Conservation (phyloP, 768 basidiomycete genomes). For the Leccinum subgranulosum region DNA sequence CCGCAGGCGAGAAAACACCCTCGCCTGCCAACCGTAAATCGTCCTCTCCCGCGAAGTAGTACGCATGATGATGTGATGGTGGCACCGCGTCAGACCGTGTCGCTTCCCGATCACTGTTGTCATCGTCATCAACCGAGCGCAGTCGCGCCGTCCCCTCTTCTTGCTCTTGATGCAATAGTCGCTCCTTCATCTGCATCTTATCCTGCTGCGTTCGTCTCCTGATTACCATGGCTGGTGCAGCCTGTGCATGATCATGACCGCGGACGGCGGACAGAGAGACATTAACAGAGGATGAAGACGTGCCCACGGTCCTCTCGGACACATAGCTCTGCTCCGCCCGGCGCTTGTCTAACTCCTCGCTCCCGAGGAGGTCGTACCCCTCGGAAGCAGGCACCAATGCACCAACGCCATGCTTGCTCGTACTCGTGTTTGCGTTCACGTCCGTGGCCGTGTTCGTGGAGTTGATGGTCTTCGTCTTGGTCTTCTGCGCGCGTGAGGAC, state of each 20-base stretch:
- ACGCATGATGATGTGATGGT: conserved; percentile 30
- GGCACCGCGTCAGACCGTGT: conserved; percentile 20
- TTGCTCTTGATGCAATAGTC: not conserved
- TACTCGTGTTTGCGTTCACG: not conserved
- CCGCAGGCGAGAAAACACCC: conserved; percentile 69
- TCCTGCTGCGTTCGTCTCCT: not conserved
- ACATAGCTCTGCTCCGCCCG: not conserved
- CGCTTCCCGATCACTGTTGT: not conserved
- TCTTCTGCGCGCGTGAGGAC: not conserved
- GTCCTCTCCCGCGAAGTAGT: conserved; percentile 52
- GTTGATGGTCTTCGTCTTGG: not conserved
- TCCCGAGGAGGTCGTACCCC: not conserved
- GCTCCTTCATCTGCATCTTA: not conserved
- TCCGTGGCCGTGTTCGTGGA: not conserved
- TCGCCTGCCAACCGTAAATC: conserved; percentile 61
- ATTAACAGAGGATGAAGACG: not conserved
- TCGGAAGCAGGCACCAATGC: conserved; percentile 8
- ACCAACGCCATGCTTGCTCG: not conserved
- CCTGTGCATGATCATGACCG: not conserved
- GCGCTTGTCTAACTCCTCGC: conserved; percentile 12
- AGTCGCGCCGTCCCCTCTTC: not conserved
- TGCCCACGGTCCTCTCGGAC: not conserved
- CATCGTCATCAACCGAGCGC: not conserved
- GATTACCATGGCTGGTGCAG: not conserved
- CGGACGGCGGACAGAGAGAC: not conserved